These are phyloP conservation scores for Paralagenidium karlingii DNA, from an alignment of 352 stramenopile genomes.

Conservation along the genomic window DNA sequence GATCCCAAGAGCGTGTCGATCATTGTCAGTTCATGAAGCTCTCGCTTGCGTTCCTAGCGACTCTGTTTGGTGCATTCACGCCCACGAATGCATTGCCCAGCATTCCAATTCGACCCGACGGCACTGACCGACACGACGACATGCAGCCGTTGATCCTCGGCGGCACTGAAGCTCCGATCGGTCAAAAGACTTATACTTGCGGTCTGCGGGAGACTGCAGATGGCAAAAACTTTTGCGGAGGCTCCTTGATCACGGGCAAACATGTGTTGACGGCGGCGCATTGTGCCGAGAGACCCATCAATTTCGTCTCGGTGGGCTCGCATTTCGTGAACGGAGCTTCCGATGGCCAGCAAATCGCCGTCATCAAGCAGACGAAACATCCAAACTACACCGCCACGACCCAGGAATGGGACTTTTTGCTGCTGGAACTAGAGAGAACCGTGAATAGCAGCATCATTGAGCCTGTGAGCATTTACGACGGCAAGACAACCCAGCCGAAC, in stretches of 20 bases:
- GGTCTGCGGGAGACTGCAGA: constrained; percentile 8
- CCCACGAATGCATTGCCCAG: too few relatives aligned
- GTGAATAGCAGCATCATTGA: constrained; percentile 16
- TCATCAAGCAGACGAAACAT: constrained; percentile 31
- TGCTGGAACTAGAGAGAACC: constrained; percentile 25
- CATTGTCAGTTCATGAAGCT: too few relatives aligned
- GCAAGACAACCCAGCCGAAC: constrained; percentile 31
- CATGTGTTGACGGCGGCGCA: constrained; percentile 33
- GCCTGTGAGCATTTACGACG: constrained; percentile 18
- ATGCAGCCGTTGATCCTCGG: constrained; percentile 34
- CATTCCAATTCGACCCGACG: too few relatives aligned
- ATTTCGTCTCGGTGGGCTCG: too few relatives aligned
- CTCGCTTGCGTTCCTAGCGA: too few relatives aligned
- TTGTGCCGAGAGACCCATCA: constrained; percentile 15
- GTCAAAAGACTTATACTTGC: constrained; percentile 18
- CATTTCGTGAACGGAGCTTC: constrained; percentile 22
- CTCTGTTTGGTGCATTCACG: too few relatives aligned
- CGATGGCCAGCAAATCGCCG: constrained; percentile 32
- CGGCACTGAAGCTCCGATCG: constrained; percentile 18
- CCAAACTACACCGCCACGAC: constrained; percentile 23
- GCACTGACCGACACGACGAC: too few relatives aligned
- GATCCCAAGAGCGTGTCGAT: too few relatives aligned
- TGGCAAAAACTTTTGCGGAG: constrained; percentile 12
- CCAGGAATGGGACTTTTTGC: constrained; percentile 40
- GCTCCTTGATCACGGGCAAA: constrained; percentile 30